Base-by-base conservation (phyloP, 192 early-diverging fungal species). In the Ambispora gerdemannii region DNA sequence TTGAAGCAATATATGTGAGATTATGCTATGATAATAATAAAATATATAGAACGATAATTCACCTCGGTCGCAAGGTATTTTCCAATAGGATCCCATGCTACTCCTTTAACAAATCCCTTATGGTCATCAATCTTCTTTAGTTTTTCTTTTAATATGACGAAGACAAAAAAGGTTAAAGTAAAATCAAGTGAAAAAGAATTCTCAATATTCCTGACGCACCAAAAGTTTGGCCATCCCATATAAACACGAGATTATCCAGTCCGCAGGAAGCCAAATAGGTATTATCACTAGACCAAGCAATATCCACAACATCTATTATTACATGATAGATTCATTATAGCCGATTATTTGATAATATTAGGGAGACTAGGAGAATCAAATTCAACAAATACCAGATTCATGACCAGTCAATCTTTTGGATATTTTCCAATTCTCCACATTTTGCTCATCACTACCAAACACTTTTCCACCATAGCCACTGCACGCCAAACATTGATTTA, bases 31-130 rank as follows among this genome's bases (percentile, higher is more conserved):
- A 11, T 1, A 67, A 58, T 13, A 3, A 0, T 0, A 11, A 15
- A 67, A 59, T 56, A 74, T 55, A 15, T 33, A 67, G 30, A 25
- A 58, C 19, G 55, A 2, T 32, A 1, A 35, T 33, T 20, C 83
- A 91, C 87, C 81, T 98, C 93, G 4, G 92, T 87, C 0, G 95
- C 95, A 63, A 99, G 76, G 76, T 88, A 99, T 71, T 92, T 88
- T 15, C 95, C 95, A 2, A 91, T 92, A 4, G 97, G 97, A 77
- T 99, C 97, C 86, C 93, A 99, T 0, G 95, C 87, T 4, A 99
- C 73, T 11, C 97, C 97, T 79, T 99, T 99, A 24, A 99, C 97
- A 78, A 97, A 96, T 43, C 91, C 93, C 27, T 77, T 61, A 62
- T 95, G 95, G 25, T 78, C 81, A 50, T 86, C 81, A 27, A 95